Percentiles rank a stretch among this genome's conserved stretches.
phyloP scores from a whole-genome alignment of 2,329 filamentous ascomycete species.

The Aspergillus sp. region DNA sequence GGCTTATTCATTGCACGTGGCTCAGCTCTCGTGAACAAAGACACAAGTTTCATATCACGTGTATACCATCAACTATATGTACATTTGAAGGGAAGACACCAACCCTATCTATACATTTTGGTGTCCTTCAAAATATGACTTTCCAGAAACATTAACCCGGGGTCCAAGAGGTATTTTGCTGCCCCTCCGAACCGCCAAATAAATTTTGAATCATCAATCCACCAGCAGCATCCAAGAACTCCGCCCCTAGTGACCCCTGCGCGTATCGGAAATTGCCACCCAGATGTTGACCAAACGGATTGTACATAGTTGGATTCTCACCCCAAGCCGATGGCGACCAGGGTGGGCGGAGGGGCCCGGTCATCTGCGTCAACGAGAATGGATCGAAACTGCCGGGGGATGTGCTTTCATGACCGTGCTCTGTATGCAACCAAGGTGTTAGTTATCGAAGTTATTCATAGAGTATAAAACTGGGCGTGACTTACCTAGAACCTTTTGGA shows the following conservation, averaged over 20 bases:
- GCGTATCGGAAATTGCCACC: slow-evolving; percentile 15
- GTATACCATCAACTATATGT: too few relatives aligned
- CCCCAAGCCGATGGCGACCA: slow-evolving; percentile 9
- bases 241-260: slow-evolving; percentile 19
- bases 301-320: slow-evolving; percentile 11
- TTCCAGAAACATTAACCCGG: neutral
- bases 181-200: slow-evolving; percentile 14
- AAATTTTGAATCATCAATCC: slow-evolving; percentile 22
- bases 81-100: neutral
- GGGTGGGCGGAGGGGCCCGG: slow-evolving; percentile 7
- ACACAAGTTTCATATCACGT: too few relatives aligned
- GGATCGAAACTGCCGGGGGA: neutral
- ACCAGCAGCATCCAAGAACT: slow-evolving; percentile 19
- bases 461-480: neutral
- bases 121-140: neutral
- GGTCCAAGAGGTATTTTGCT: neutral
- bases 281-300: slow-evolving; percentile 12
- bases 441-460: neutral
- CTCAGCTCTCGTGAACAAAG: too few relatives aligned
- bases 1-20: too few relatives aligned
- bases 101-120: neutral
- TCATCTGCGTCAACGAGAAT: slow-evolving; percentile 6
- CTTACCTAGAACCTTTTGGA: slow-evolving; percentile 20
- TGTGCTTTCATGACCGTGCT: slow-evolving; percentile 8
- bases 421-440: neutral